phyloP scores from a whole-genome alignment of 2,329 filamentous ascomycete genomes.

The Ophiocordyceps unilateralis region DNA sequence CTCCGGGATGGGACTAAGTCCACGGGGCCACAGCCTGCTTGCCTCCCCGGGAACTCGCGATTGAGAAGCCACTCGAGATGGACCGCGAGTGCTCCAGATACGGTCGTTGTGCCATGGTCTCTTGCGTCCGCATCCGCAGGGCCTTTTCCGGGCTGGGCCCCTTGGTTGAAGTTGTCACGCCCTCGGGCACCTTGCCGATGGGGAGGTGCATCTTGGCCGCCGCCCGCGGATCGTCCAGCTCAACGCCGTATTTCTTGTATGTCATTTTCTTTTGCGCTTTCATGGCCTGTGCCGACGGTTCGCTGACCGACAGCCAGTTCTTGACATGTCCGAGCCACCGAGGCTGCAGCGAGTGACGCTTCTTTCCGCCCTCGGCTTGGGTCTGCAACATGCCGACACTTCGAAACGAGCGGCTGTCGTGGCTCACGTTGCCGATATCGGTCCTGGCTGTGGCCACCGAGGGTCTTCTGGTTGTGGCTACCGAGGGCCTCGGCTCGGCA shows the following conservation, averaged over 20 bases:
- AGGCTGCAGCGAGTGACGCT: constrained; percentile 8
- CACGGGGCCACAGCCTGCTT: constrained; percentile 16
- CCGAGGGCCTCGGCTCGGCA: not conserved
- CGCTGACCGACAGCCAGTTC: constrained; percentile 28
- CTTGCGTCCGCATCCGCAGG: constrained; percentile 15
- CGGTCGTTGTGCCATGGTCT: constrained; percentile 14
- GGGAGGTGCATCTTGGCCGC: constrained; percentile 28
- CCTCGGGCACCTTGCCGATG: constrained; percentile 24
- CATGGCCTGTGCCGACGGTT: constrained; percentile 31
- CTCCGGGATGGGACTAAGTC: constrained; percentile 4
- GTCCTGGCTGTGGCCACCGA: not conserved
- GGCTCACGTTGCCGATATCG: not conserved
- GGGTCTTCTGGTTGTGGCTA: not conserved
- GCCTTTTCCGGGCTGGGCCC: constrained; percentile 29
- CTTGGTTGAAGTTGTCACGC: constrained; percentile 27
- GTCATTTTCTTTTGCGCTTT: constrained; percentile 25
- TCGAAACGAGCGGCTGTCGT: not conserved
- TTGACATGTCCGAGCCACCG: constrained; percentile 26
- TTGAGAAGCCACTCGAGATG: constrained; percentile 17
- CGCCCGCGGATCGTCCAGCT: constrained; percentile 23
- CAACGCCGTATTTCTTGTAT: constrained; percentile 25
- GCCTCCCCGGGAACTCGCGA: constrained; percentile 11
- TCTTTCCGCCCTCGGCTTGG: not conserved
- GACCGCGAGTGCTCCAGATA: constrained; percentile 12
- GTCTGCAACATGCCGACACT: not conserved